These are phyloP conservation scores for Aspergillus sp. DNA, from an alignment of 2,329 filamentous ascomycete genomes.

Conservation along the genomic window DNA sequence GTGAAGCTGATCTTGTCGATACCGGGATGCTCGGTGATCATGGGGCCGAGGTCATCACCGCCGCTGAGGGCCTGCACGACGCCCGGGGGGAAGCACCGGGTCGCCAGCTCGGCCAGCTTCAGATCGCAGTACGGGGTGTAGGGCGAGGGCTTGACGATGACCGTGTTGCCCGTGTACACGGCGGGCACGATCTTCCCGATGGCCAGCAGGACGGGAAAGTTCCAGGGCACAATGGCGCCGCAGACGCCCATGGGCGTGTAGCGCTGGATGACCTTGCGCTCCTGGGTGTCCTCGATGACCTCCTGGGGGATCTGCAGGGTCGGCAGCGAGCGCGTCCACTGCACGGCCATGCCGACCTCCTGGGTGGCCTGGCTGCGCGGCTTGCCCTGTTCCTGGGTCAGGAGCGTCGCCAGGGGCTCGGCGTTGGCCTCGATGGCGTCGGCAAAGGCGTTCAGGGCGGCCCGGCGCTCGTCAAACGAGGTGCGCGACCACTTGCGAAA, in stretches of 20 bases:
- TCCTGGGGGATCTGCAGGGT: conserved; percentile 45
- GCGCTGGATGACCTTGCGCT: conserved; percentile 31
- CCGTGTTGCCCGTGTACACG: conserved; percentile 53
- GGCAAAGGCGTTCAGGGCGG: conserved; percentile 32
- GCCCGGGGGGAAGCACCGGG: conserved; percentile 53
- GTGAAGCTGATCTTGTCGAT: conserved; percentile 61
- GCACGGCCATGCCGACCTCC: conserved; percentile 27
- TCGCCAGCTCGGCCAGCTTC: conserved; percentile 53
- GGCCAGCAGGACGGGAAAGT: conserved; percentile 47
- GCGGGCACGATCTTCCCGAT: conserved; percentile 53
- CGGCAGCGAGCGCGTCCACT: conserved; percentile 21
- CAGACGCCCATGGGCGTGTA: conserved; percentile 42
- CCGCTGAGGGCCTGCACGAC: conserved; percentile 58
- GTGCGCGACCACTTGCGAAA: conserved; percentile 48
- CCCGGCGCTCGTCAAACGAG: conserved; percentile 32
- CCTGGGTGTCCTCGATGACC: conserved; percentile 49
- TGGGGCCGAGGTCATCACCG: conserved; percentile 54
- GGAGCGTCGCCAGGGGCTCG: conserved; percentile 36
- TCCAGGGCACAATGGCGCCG: conserved; percentile 62
- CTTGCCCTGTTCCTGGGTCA: conserved; percentile 46
- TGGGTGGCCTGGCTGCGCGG: conserved; percentile 27
- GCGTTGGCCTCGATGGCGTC: conserved; percentile 34
- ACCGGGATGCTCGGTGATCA: conserved; percentile 54
- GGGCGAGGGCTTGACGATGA: conserved; percentile 56
- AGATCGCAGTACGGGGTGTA: conserved; percentile 55